Base-by-base conservation (phyloP, 2,329 filamentous ascomycete genomes). In the Fusarium mexicanum region DNA sequence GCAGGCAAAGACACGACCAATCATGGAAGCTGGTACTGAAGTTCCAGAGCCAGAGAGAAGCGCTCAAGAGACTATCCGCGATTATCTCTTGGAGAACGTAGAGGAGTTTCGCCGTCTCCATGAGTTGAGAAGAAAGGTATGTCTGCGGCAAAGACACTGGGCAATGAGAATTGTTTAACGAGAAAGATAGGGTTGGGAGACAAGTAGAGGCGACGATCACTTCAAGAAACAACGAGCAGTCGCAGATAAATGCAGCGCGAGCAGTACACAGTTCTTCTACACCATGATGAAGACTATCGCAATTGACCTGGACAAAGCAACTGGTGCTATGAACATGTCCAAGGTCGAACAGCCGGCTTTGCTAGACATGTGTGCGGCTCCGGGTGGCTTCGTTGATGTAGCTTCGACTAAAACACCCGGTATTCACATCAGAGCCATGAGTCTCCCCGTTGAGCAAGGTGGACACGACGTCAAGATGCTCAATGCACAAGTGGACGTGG, bases 341-440 rank as follows among this genome's bases (percentile, higher is more conserved):
- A 6, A 37, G 17, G 11, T 47, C n/a, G 26, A 22, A 9, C 33
- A 54, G 4, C 61, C 57, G 8, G 53, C 50, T 14, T 81, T 90
- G 26, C 84, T 91, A 3, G 88, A 91, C 71, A 81, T 89, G 69
- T 89, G 88, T 77, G 85, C 87, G 81, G 88, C 88, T 1, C 88
- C 88, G 0, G 88, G 88, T 9, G 88, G 86, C 3, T 91, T 88
- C 71, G 78, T 86, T 6, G 68, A 73, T 0, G 79, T 77, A 14
- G 83, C 83, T 0, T 69, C 88, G 33, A 41, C 76, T 8, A 67
- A 73, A 17, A 86, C 85, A 55, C 83, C 79, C 1, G 40, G 54
- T 1, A 80, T 85, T 7, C 61, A 35, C 0, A 78, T 78, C 24
- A 76, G 82, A 22, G 79, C 73, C 1, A 83, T 89, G 64, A 88